These are phyloP conservation scores for Chlamydomonas sp. DNA, from an alignment of 139 green algal species.

Conservation along the genomic window DNA sequence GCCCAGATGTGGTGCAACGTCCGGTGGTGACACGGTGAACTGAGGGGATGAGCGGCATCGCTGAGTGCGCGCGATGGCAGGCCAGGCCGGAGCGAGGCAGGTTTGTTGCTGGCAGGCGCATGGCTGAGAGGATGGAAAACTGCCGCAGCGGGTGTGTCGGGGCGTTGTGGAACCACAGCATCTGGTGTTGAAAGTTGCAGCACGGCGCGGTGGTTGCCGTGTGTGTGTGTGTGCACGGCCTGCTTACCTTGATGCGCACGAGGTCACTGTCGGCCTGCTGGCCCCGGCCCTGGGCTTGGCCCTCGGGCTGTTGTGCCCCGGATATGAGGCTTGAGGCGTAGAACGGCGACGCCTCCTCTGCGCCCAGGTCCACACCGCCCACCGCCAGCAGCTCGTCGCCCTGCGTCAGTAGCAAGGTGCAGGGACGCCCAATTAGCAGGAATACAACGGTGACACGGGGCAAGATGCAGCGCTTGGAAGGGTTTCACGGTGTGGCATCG, in stretches of 20 bases:
- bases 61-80: background rate
- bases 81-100: background rate
- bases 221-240: background rate
- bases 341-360: slow-evolving; percentile 37
- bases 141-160: too few relatives aligned
- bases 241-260: slow-evolving; percentile 46
- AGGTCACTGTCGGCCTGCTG: background rate
- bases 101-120: too few relatives aligned
- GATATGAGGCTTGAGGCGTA: slow-evolving; percentile 18
- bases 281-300: background rate
- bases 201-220: background rate
- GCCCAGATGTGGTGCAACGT: too few relatives aligned
- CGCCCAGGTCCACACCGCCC: slow-evolving; percentile 53
- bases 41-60: too few relatives aligned
- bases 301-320: slow-evolving; percentile 4
- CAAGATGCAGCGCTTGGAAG: too few relatives aligned
- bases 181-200: background rate
- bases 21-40: too few relatives aligned
- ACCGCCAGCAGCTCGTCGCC: slow-evolving; percentile 90
- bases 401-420: slow-evolving; percentile 41
- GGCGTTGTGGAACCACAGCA: too few relatives aligned
- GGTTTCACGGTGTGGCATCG: too few relatives aligned
- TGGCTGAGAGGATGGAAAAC: too few relatives aligned
- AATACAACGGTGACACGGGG: too few relatives aligned
- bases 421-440: background rate